Evolutionary conservation across 78 protist genomes (phyloP), one percentile per base, ranked within the genome.

Genomic region (Protostelium mycophagum): DNA sequence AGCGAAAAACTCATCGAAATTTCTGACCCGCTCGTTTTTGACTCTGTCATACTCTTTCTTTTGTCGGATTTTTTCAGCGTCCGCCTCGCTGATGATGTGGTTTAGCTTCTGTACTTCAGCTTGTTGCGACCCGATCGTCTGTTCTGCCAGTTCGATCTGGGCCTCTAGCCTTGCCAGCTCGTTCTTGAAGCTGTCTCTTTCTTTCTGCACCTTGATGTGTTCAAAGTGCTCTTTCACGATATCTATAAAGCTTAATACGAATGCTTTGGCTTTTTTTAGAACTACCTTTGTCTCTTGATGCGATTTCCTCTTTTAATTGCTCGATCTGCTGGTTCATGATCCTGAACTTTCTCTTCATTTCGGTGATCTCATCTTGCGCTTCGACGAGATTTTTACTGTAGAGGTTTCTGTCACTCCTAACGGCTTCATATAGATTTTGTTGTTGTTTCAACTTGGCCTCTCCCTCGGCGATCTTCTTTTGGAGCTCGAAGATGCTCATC

Each of bases 331-430:
- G 97, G 89, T 91, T 87, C 93, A 94, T 87, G 86, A 95, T 93
- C 88, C 93, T 91, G 91, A 97, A 96, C 94, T 96, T 96, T 9
- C 97, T 91, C 91, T 94, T 83, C 96, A 96, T 91, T 91, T 97
- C 98, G 34, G 85, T 89, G 37, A 94, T 93, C 93, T 96, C 96
- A 23, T 94, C 89, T 89, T 95, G 97, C 35, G 97, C 87, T 88
- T 96, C 97, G 85, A 98, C 90, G 87, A 97, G 89, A 87, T 95
- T 95, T 93, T 96, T 95, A 51, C 93, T 90, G 91, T 94, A 95
- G 38, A 96, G 86, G 88, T 96, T 98, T 28, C 99, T 88, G 51
- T 97, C 99, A 0, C 95, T 28, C 1, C 98, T 96, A 35, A 97
- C 98, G 31, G 90, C 87, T 88, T 98, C 98, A 91, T 98, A 97